A percentile compares a stretch with the other conserved stretches of the same genome.
These are phyloP conservation scores for Backusella psychrophila DNA, from an alignment of 192 early-diverging fungal species.

Conservation along the genomic window DNA sequence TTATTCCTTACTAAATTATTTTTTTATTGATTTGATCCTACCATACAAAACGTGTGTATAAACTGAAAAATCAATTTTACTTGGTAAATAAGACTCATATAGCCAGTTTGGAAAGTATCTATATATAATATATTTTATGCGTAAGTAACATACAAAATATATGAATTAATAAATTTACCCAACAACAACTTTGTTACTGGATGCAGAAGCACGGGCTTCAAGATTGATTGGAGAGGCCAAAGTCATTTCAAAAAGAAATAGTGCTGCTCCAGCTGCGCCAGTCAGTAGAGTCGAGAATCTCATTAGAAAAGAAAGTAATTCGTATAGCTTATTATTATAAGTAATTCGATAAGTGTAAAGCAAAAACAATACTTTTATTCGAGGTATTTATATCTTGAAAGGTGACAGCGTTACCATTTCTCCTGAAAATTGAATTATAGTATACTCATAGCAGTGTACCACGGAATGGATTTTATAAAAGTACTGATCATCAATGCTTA, in stretches of 20 bases:
- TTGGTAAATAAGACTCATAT: slow-evolving; percentile 8
- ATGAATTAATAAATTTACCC: slow-evolving; percentile 10
- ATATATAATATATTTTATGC: background rate
- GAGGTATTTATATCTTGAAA: background rate
- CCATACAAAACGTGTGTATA: slow-evolving; percentile 69
- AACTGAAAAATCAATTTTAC: slow-evolving; percentile 41
- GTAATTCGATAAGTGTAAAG: background rate
- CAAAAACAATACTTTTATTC: background rate
- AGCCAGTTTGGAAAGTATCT: slow-evolving; percentile 26
- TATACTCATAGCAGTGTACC: background rate
- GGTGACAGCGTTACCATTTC: background rate
- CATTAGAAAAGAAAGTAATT: background rate
- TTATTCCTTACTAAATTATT: background rate
- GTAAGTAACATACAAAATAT: background rate
- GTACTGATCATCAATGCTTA: background rate
- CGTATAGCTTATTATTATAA: background rate
- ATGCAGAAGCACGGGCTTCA: background rate
- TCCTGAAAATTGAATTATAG: background rate
- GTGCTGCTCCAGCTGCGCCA: slow-evolving; percentile 12
- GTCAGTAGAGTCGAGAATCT: slow-evolving; percentile 9
- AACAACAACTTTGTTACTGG: slow-evolving; percentile 17
- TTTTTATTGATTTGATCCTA: background rate
- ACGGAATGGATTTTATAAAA: background rate
- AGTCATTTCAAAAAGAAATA: background rate
- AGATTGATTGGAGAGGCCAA: slow-evolving; percentile 4